Evolutionary conservation across 2,329 filamentous ascomycete genomes (phyloP), one percentile per base, ranked within the genome.

Genomic region (Hypoxylon sp.): DNA sequence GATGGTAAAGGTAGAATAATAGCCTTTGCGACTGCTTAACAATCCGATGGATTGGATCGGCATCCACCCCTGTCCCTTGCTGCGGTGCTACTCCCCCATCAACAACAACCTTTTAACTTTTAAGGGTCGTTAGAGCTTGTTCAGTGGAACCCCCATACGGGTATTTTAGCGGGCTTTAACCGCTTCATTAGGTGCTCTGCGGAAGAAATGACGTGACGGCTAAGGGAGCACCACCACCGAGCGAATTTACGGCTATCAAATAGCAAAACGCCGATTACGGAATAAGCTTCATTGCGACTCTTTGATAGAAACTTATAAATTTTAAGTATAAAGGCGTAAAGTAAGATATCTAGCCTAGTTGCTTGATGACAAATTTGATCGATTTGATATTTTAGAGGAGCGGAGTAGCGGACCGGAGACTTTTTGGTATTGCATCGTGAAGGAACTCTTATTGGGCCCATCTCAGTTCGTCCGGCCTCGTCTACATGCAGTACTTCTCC

Each of bases 401-500:
- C 15, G 27, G 17, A 37, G 15, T 15, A 30, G 31, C 13, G 37
- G 29, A 47, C 26, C 41, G 40, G 44, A 37, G 27, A 34, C 23
- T 35, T 15, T 25, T 13, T n/a, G n/a, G n/a, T n/a, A n/a, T n/a
- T n/a, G n/a, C n/a, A n/a, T n/a, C n/a, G n/a, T n/a, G n/a, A n/a
- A n/a, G n/a, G n/a, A n/a, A n/a, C n/a, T n/a, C n/a, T 44, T 29
- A 47, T 49, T 46, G 47, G 40, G 19, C 7, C 19, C 29, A 16
- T n/a, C n/a, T n/a, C n/a, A n/a, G n/a, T n/a, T n/a, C n/a, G n/a
- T n/a, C n/a, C n/a, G n/a, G n/a, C n/a, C n/a, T n/a, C n/a, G n/a
- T 37, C 37, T 56, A 51, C 51, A 67, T 67, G 65, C 57, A 61
- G 47, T 40, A 25, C 40, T 45, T 56, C 34, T 43, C 43, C 23